These are phyloP conservation scores for Blumeria graminis DNA, from an alignment of 2,329 filamentous ascomycete genomes.

Conservation along the genomic window DNA sequence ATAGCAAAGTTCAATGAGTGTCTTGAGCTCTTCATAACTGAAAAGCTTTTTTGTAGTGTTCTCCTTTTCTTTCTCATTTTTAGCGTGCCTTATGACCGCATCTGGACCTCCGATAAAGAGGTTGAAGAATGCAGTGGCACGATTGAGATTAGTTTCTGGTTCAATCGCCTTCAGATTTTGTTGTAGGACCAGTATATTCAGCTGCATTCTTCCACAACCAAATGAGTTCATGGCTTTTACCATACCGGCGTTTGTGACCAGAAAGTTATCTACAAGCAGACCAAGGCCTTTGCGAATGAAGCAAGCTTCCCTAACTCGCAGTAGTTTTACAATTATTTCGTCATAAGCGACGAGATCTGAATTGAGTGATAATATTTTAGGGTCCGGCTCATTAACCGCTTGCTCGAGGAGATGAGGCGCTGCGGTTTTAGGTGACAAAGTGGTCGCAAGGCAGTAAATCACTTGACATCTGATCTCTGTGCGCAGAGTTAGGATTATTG, in stretches of 20 bases:
- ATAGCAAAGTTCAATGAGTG: conserved; percentile 40
- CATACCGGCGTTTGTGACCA: conserved; percentile 45
- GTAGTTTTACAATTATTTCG: conserved; percentile 49
- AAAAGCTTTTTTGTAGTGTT: conserved; percentile 22
- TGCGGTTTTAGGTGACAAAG: conserved; percentile 31
- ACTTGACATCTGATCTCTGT: conserved; percentile 72
- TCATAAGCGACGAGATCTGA: conserved; percentile 69
- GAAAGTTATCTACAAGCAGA: conserved; percentile 51
- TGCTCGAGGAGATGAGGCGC: conserved; percentile 41
- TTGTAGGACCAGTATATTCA: conserved; percentile 85
- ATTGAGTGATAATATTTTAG: conserved; percentile 63
- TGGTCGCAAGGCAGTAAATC: conserved; percentile 48
- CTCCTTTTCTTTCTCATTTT: conserved; percentile 16
- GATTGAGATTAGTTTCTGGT: conserved; percentile 35
- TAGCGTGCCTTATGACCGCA: conserved; percentile 37
- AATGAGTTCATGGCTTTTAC: conserved; percentile 65
- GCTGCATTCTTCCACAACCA: conserved; percentile 67
- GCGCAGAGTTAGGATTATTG: conserved; percentile 64
- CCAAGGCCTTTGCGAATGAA: conserved; percentile 62
- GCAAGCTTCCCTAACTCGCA: conserved; percentile 43
- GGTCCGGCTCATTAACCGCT: conserved; percentile 53
- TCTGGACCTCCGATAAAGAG: conserved; percentile 43
- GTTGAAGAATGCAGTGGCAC: conserved; percentile 42
- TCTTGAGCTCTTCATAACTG: conserved; percentile 41
- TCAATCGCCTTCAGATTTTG: conserved; percentile 93